phyloP scores from a whole-genome alignment of 169 alveolate genomes.

The Sarcocystis neurona region DNA sequence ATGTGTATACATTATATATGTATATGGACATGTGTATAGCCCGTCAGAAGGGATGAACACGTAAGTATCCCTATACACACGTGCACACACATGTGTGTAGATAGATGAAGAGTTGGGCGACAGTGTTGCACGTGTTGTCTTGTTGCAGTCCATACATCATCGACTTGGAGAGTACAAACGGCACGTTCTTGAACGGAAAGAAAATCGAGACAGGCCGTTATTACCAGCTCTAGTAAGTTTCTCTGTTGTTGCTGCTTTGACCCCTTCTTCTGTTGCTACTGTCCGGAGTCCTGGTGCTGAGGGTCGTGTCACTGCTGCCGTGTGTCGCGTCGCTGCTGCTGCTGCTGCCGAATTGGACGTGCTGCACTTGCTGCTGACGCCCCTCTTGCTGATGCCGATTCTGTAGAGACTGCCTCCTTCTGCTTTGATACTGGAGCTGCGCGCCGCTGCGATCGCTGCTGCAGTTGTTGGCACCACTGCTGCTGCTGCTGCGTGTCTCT shows the following conservation, averaged over 20 bases:
- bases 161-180: conserved; percentile 94
- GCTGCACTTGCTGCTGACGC: no score
- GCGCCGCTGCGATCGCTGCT: no score
- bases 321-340: neutral
- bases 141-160: conserved; percentile 90
- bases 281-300: neutral
- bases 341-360: conserved; percentile 22
- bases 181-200: conserved; percentile 90
- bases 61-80: no score
- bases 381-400: no score
- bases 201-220: conserved; percentile 89
- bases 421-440: no score
- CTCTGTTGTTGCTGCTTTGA: neutral
- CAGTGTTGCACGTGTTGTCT: no score
- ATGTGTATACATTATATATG: neutral
- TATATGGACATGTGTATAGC: no score
- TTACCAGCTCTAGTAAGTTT: conserved; percentile 81
- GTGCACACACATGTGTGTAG: no score
- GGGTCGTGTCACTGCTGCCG: neutral
- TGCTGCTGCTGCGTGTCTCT: conserved; percentile 7
- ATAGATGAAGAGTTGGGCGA: no score
- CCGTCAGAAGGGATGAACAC: no score
- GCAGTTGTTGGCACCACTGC: no score
- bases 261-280: neutral
- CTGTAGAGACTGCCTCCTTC: no score